Percentiles rank a stretch among this genome's conserved stretches.
Conservation (phyloP, 192 early-diverging fungal genomes). For the Rhizophagus clarus region DNA sequence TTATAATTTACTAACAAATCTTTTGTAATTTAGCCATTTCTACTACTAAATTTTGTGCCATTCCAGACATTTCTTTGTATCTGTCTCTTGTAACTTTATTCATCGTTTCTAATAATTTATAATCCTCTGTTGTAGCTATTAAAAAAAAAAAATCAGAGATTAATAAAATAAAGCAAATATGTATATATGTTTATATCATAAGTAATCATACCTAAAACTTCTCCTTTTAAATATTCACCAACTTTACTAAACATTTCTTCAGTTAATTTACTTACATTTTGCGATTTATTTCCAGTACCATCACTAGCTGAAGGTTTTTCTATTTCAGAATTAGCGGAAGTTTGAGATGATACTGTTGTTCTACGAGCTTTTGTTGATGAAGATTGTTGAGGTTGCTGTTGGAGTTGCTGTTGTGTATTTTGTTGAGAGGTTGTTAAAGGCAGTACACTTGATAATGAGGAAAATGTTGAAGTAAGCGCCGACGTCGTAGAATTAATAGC, state of each 20-base stretch:
- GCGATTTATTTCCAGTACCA: not conserved
- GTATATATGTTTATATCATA: not conserved
- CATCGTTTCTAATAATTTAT: constrained; percentile 47
- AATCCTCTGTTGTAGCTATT: constrained; percentile 45
- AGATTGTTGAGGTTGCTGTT: not conserved
- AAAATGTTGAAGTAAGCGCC: constrained; percentile 20
- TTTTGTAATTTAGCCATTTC: constrained; percentile 44
- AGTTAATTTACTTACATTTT: constrained; percentile 44
- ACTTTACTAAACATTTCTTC: constrained; percentile 47
- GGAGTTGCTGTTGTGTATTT: not conserved
- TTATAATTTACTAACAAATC: constrained; percentile 38
- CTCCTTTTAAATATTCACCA: constrained; percentile 43
- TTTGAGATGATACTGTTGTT: not conserved
- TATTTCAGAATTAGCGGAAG: not conserved
- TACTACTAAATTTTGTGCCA: constrained; percentile 46
- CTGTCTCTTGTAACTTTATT: constrained; percentile 42
- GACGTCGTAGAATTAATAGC: constrained; percentile 16
- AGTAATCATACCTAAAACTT: constrained; percentile 37
- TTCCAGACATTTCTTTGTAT: constrained; percentile 43
- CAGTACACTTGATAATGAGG: constrained; percentile 23
- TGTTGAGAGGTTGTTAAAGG: constrained; percentile 21
- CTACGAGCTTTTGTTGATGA: not conserved
- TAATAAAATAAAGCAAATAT: not conserved
- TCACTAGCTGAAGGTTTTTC: not conserved
- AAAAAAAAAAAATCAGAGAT: not conserved